These are phyloP conservation scores for Acarospora socialis DNA, from an alignment of 2,329 filamentous ascomycete genomes.

Conservation along the genomic window DNA sequence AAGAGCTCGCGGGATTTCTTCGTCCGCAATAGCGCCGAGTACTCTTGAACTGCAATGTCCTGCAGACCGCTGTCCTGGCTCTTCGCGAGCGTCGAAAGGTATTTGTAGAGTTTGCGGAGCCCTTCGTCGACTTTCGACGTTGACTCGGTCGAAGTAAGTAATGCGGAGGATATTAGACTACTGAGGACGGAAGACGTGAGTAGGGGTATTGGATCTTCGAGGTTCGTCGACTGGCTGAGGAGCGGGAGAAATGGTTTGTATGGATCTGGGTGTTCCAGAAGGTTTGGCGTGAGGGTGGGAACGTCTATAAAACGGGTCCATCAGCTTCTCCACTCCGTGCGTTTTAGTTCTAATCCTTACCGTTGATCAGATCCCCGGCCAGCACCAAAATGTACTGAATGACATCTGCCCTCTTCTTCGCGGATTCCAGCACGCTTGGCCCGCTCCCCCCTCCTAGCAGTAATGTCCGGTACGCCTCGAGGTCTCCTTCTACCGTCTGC, in stretches of 20 bases:
- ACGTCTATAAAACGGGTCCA: no score
- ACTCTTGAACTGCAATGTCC: conserved; percentile 88
- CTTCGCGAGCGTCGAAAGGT: conserved; percentile 71
- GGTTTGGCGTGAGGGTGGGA: conserved; percentile 59
- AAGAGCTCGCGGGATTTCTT: conserved; percentile 64
- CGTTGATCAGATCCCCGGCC: conserved; percentile 71
- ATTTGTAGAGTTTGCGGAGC: conserved; percentile 69
- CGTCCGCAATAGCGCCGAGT: conserved; percentile 69
- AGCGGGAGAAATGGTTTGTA: conserved; percentile 72
- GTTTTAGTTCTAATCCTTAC: conserved; percentile 35
- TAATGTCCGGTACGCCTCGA: conserved; percentile 64
- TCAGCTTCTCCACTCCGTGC: conserved; percentile 3
- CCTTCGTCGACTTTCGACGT: conserved; percentile 54
- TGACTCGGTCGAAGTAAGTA: conserved; percentile 46
- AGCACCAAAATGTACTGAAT: conserved; percentile 91
- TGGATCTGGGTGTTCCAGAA: conserved; percentile 56
- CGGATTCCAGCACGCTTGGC: conserved; percentile 69
- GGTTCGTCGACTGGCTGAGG: conserved; percentile 67
- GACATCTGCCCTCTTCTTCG: conserved; percentile 74
- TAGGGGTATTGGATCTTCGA: conserved; percentile 75
- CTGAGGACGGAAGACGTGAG: conserved; percentile 80
- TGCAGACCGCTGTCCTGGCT: conserved; percentile 79
- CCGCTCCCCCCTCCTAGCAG: conserved; percentile 56
- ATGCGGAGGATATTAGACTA: conserved; percentile 54
- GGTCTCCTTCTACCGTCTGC: conserved; percentile 64